Base-by-base conservation (phyloP, 805 yeast genomes). In the Kluyveromyces nonfermentans region DNA sequence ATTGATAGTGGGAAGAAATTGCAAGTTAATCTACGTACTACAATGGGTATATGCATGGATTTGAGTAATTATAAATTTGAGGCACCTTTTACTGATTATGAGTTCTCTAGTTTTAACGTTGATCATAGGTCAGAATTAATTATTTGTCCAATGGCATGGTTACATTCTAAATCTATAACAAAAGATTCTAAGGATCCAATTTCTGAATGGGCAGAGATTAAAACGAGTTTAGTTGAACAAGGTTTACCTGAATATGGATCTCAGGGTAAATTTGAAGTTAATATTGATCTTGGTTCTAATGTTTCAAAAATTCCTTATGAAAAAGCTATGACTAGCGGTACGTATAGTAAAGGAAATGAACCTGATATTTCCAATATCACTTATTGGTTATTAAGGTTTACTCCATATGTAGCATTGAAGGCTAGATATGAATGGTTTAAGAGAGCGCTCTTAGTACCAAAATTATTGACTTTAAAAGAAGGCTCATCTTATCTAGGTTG, bases 31-130 rank as follows among this genome's bases (percentile, higher is more conserved):
- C 51, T 75, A 6, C 71, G 60, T 31, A 66, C 82, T 1, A 72
- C 80, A 30, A 69, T 89, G 43, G 97, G 96, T 0, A 87, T 89
- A 5, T 89, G 97, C 59, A 89, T 89, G 97, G 97, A 89, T 64
- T 62, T 89, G 48, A 88, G 85, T 59, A 96, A 96, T 0, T 83
- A 85, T 60, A 72, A 84, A 57, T 89, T 89, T 60, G 69, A 75
- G 49, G 87, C 95, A 1, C 88, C 94, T 1, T 88, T 86, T 63
- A 68, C 72, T 32, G 71, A 68, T 20, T 86, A 74, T 57, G 97
- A 89, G 60, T 85, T 84, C 61, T 72, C 89, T 0, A 59, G 63
- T 22, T 69, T 70, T 42, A 78, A 84, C 46, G 56, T 66, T 17
- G 52, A 62, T 0, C 70, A 77, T 36, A 54, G 67, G 9, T 75